Base-by-base conservation (phyloP, 2,329 filamentous ascomycete species). In the Fusarium sarcochroum region DNA sequence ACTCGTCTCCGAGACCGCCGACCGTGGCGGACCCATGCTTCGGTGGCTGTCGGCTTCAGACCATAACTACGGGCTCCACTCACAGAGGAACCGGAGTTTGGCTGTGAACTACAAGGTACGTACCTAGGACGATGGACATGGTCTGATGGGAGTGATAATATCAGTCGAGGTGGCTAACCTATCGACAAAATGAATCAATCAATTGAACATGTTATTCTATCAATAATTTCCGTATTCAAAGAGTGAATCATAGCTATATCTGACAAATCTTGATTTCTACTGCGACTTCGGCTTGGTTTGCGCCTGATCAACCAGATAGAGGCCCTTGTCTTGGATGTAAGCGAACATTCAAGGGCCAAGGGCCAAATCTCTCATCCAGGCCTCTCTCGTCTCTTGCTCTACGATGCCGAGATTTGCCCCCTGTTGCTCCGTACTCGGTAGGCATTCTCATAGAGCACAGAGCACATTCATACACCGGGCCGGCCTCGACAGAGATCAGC, bases 1-100 rank as follows among this genome's bases (percentile, higher is more conserved):
- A 70, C 67, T 51, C 52, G 25, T 38, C 65, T 53, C 67, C 67
- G 67, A 65, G 20, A 52, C 48, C 51, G 55, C 63, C 67, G 67
- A 64, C 48, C 47, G 50, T 54, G 32, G n/a, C 51, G 48, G 62
- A 48, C 46, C 53, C 46, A 45, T 47, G 50, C 35, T 61, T 54
- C 51, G 60, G 58, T 61, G 56, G 60, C 38, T 65, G 49, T 30
- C 58, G 51, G 62, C 40, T 46, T 48, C 51, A 40, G 49, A 47
- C 40, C 20, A 30, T 30, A 30, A 30, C 27, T 30, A 41, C 44
- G 44, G 49, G 55, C 50, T 52, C 67, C 67, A 64, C 66, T 32
- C 32, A 20, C 23, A 21, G 10, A 38, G 42, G 37, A 42, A 27
- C 62, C 60, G 60, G 63, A 65, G 44, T 42, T 21, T 47, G 30